Evolutionary conservation across 2,329 filamentous ascomycete species (phyloP).

Genomic region (Cytospora leucostoma): DNA sequence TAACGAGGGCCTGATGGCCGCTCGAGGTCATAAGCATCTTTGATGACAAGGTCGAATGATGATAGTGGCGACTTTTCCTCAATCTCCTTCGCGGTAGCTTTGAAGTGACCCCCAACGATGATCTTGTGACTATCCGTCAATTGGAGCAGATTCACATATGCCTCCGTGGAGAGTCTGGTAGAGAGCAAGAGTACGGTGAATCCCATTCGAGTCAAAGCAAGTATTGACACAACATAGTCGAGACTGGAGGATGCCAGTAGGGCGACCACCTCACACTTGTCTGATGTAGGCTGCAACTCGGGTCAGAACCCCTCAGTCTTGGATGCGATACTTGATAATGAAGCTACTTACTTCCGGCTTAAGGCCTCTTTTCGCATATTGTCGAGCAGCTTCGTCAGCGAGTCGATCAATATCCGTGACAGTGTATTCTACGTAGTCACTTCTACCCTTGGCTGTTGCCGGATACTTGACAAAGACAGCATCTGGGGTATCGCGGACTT

Average conservation of each 20-base stretch:
- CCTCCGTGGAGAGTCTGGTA: conserved; percentile 52
- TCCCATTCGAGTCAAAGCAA: conserved; percentile 54
- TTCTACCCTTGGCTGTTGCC: conserved; percentile 21
- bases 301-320: background rate
- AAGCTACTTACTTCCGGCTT: conserved; percentile 14
- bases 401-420: conserved; percentile 21
- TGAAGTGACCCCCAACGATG: conserved; percentile 33
- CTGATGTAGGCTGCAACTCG: conserved; percentile 7
- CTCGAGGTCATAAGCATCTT: conserved; percentile 23
- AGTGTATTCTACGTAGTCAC: conserved; percentile 23
- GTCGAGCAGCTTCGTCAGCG: conserved; percentile 23
- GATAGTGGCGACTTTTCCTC: conserved; percentile 33
- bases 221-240: conserved; percentile 53
- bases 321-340: no score
- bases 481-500: conserved; percentile 21
- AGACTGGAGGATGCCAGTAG: conserved; percentile 52
- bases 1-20: conserved; percentile 25
- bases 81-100: conserved; percentile 27
- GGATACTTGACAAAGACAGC: conserved; percentile 23
- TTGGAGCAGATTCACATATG: conserved; percentile 50
- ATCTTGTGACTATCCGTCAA: conserved; percentile 41
- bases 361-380: conserved; percentile 19
- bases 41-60: conserved; percentile 30
- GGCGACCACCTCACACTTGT: conserved; percentile 43
- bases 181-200: conserved; percentile 56